Conservation (phyloP, 371 early-diverging fungal species). For the Gilbertella persicaria region DNA sequence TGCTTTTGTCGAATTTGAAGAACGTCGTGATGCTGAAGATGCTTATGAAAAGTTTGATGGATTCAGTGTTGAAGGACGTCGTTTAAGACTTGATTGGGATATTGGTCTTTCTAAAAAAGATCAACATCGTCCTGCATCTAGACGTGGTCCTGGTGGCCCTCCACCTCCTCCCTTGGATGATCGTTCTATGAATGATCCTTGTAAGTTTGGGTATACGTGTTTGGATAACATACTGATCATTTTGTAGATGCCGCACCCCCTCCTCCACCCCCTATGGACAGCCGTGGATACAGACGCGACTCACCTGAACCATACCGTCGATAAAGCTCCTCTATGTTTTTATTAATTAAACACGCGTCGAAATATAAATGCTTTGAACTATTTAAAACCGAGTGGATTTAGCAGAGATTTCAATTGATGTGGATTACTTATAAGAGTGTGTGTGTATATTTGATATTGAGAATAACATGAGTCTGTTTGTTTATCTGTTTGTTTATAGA, state of each 20-base stretch:
- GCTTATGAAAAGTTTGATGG: conserved; percentile 75
- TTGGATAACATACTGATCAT: not conserved
- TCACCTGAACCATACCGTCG: conserved; percentile 46
- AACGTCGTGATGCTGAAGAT: conserved; percentile 77
- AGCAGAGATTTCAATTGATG: not conserved
- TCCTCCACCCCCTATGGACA: conserved; percentile 35
- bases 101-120: conserved; percentile 74
- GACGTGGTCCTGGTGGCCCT: conserved; percentile 20
- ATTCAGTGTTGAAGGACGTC: conserved; percentile 71
- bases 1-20: conserved; percentile 77
- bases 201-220: conserved; percentile 19
- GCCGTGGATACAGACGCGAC: conserved; percentile 43
- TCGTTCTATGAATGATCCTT: conserved; percentile 25
- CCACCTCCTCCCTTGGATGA: conserved; percentile 31
- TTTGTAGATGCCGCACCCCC: conserved; percentile 26
- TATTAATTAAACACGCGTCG: not conserved
- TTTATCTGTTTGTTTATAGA: too few species aligned
- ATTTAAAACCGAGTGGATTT: not conserved
- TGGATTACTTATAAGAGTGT: not conserved
- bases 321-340: conserved; percentile 15
- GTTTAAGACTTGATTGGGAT: conserved; percentile 79
- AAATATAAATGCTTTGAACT: not conserved
- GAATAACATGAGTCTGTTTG: too few species aligned
- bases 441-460: not conserved
- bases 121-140: conserved; percentile 28